These are phyloP conservation scores for Saprolegnia diclina DNA, from an alignment of 352 stramenopile species.

Conservation along the genomic window DNA sequence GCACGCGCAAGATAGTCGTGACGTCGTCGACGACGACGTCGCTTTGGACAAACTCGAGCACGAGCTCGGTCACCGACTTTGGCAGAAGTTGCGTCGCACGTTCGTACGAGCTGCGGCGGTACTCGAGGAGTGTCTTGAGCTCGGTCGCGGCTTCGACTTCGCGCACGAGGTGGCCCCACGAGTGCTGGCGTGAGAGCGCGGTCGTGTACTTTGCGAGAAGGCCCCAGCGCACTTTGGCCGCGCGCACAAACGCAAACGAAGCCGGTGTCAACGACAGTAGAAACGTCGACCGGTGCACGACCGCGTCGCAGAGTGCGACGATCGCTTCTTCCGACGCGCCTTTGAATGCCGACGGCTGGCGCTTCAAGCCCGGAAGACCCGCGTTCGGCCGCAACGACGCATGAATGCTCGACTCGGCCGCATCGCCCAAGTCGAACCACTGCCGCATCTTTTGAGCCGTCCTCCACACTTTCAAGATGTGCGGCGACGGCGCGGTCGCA, in stretches of 20 bases:
- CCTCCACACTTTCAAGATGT: conserved; percentile 65
- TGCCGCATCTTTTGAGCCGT: conserved; percentile 83
- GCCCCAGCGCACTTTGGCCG: conserved; percentile 61
- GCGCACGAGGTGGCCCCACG: conserved; percentile 17
- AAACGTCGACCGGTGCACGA: conserved; percentile 60
- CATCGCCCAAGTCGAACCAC: conserved; percentile 78
- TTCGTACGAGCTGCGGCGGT: conserved; percentile 63
- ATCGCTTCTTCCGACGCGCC: conserved; percentile 67
- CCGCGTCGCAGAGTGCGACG: conserved; percentile 54
- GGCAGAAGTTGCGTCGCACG: conserved; percentile 37
- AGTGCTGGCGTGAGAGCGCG: conserved; percentile 13
- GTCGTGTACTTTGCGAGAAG: conserved; percentile 58
- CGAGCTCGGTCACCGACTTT: conserved; percentile 73
- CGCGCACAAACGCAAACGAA: conserved; percentile 67
- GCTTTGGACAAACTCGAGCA: conserved; percentile 80
- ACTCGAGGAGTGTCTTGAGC: conserved; percentile 60
- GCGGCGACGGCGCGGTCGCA: conserved; percentile 39
- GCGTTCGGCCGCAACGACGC: conserved; percentile 31
- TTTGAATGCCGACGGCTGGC: conserved; percentile 76
- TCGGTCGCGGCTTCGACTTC: conserved; percentile 44
- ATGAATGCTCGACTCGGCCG: conserved; percentile 29
- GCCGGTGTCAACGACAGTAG: conserved; percentile 65
- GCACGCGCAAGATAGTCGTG: conserved; percentile 37
- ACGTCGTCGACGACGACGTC: conserved; percentile 61
- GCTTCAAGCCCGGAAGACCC: conserved; percentile 29